Conservation (phyloP, 2,329 filamentous ascomycete genomes). For the Neurospora sp. region DNA sequence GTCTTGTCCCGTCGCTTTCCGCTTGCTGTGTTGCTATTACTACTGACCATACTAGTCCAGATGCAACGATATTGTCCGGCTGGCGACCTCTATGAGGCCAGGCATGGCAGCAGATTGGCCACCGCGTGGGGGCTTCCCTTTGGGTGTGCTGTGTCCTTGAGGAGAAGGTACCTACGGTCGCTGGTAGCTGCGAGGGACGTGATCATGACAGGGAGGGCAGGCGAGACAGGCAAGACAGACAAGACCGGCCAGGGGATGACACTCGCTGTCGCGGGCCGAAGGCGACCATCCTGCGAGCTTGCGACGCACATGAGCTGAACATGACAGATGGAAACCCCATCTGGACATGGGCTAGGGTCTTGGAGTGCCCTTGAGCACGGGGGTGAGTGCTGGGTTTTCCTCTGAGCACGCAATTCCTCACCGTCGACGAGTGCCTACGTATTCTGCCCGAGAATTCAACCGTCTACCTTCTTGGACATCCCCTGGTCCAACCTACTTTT, state of each 20-base stretch:
- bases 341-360: neutral
- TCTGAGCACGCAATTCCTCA: neutral
- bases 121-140: neutral
- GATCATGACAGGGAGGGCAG: neutral
- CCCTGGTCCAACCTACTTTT: neutral
- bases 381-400: neutral
- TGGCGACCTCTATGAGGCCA: neutral
- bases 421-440: neutral
- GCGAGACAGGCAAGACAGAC: neutral
- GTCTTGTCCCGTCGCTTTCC: neutral
- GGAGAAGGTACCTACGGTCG: neutral
- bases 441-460: neutral
- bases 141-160: neutral
- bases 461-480: neutral
- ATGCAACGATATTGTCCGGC: neutral
- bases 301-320: neutral
- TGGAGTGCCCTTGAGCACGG: neutral
- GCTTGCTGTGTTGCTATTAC: neutral
- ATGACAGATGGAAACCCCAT: neutral
- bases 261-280: neutral
- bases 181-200: neutral
- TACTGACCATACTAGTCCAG: neutral
- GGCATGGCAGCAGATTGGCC: neutral
- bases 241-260: neutral
- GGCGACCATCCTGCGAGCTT: neutral